phyloP scores from a whole-genome alignment of 2,329 filamentous ascomycete genomes.

The Penicillium hesseltinei region DNA sequence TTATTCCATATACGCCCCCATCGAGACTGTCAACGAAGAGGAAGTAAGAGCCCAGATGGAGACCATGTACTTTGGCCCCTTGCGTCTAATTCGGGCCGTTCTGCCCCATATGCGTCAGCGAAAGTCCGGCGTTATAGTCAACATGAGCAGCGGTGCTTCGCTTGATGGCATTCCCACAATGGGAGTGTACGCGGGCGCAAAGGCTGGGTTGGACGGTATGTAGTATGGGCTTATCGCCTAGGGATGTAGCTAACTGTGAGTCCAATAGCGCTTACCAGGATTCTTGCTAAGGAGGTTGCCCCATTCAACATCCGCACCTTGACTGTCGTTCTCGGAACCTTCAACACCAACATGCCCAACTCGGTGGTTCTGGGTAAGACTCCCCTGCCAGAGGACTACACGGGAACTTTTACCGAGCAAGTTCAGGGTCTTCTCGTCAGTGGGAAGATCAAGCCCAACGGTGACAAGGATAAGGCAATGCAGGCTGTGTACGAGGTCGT shows the following conservation, averaged over 20 bases:
- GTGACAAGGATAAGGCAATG: neutral
- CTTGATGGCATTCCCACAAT: conserved; percentile 21
- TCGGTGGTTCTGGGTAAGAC: neutral
- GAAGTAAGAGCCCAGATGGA: conserved; percentile 24
- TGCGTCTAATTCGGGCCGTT: conserved; percentile 23
- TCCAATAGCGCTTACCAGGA: neutral
- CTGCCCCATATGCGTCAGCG: conserved; percentile 28
- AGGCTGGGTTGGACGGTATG: conserved; percentile 31
- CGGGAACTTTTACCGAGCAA: neutral
- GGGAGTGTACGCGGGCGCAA: conserved; percentile 29
- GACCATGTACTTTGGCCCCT: conserved; percentile 29
- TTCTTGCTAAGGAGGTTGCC: neutral
- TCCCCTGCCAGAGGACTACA: neutral
- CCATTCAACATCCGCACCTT: neutral
- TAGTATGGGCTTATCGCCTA: neutral
- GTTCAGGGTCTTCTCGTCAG: neutral
- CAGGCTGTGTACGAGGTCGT: neutral
- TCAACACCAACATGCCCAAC: neutral
- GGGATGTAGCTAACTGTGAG: neutral
- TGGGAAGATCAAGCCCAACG: neutral
- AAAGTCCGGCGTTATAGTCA: conserved; percentile 26
- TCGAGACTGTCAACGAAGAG: conserved; percentile 27
- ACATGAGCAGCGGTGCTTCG: conserved; percentile 26
- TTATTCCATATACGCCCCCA: conserved; percentile 21
- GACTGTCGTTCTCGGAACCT: neutral